Evolutionary conservation across 2,329 filamentous ascomycete species (phyloP).

Genomic region (Ophiostoma fasciatum): DNA sequence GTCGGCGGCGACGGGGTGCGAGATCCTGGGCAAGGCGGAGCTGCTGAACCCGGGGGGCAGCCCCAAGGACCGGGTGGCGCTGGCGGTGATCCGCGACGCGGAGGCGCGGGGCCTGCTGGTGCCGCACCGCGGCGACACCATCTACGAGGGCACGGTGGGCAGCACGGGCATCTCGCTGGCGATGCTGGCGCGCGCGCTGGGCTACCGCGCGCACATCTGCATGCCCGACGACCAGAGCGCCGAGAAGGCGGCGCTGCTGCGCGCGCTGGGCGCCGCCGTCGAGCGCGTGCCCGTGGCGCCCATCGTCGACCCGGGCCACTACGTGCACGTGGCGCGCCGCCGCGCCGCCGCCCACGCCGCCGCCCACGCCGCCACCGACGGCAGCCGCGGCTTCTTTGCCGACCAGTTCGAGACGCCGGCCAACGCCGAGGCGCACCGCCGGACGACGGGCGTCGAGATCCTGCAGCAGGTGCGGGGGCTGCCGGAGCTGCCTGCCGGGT

Average conservation of each 20-base stretch:
- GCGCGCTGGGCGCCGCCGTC: conserved; percentile 82
- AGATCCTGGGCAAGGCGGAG: conserved; percentile 88
- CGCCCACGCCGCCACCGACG: conserved; percentile 31
- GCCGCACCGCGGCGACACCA: conserved; percentile 75
- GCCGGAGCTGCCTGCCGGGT: too few species aligned
- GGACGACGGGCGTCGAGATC: conserved; percentile 81
- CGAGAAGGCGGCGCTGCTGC: conserved; percentile 81
- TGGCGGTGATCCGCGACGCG: conserved; percentile 74
- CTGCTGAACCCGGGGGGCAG: conserved; percentile 90
- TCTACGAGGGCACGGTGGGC: conserved; percentile 95
- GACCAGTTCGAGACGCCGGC: conserved; percentile 90
- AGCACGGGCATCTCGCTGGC: conserved; percentile 93
- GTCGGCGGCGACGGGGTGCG: conserved; percentile 73
- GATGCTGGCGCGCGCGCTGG: conserved; percentile 70
- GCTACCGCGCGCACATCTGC: conserved; percentile 88
- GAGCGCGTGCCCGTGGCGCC: conserved; percentile 82
- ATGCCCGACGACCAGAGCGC: conserved; percentile 85
- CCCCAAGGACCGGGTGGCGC: conserved; percentile 87
- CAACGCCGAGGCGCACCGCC: conserved; percentile 76
- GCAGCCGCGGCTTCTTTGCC: conserved; percentile 76
- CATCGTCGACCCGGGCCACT: conserved; percentile 86
- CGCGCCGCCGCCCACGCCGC: conserved; percentile 62
- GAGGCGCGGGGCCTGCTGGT: conserved; percentile 62
- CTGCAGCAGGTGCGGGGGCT: conserved; percentile 56
- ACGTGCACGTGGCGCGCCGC: conserved; percentile 76